These are phyloP conservation scores for Botrytis squamosa DNA, from an alignment of 2,329 filamentous ascomycete species.

Conservation along the genomic window DNA sequence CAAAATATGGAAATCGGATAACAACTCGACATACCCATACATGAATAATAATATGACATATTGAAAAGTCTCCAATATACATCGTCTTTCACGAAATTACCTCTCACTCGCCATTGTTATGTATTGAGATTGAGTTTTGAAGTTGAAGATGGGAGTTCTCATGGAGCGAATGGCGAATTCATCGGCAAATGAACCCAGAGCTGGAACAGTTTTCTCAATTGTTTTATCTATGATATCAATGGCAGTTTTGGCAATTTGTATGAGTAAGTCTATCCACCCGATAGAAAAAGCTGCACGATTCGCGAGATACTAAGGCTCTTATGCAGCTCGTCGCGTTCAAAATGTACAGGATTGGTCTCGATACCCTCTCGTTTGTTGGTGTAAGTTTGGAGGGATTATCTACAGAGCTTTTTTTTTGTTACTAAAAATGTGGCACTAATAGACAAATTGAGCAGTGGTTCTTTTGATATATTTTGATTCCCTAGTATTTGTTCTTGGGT, in stretches of 20 bases:
- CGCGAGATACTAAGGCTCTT: neutral
- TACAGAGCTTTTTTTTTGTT: too few species aligned
- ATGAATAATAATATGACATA: neutral
- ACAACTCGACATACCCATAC: neutral
- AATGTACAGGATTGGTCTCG: constrained; percentile 32
- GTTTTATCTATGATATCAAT: constrained; percentile 30
- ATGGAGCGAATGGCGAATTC: neutral
- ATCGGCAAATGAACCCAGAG: constrained; percentile 24
- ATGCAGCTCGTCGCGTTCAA: constrained; percentile 32
- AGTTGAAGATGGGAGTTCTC: neutral
- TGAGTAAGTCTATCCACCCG: constrained; percentile 25
- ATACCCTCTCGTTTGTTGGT: constrained; percentile 35
- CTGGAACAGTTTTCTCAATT: constrained; percentile 28
- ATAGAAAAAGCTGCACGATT: neutral
- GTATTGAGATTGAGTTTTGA: neutral
- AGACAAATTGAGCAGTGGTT: constrained; percentile 48
- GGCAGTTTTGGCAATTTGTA: constrained; percentile 30
- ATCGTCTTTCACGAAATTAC: neutral
- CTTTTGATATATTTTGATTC: constrained; percentile 60
- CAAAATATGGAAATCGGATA: neutral
- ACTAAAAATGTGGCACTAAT: neutral
- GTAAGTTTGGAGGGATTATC: constrained; percentile 24
- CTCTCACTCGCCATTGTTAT: too few species aligned
- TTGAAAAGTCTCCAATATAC: too few species aligned
- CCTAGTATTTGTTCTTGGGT: constrained; percentile 57